Conservation (phyloP, 352 stramenopile genomes). For the Thraustochytrium sp. region DNA sequence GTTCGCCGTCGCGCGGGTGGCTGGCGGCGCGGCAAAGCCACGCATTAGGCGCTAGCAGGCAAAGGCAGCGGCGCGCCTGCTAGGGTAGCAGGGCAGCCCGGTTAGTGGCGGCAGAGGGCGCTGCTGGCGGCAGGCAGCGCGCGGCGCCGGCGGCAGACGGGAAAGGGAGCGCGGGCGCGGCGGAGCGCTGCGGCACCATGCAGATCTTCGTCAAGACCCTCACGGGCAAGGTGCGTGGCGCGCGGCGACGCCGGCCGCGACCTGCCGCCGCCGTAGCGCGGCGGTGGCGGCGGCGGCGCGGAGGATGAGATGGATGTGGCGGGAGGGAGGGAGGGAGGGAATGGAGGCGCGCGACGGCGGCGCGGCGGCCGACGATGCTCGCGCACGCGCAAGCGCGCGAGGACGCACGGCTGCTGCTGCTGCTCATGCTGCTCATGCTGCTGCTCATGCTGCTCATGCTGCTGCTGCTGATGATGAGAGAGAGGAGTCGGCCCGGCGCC, state of each 20-base stretch:
- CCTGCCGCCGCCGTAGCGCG: too few species aligned
- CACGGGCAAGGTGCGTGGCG: slow-evolving; percentile 33
- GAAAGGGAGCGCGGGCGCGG: not conserved
- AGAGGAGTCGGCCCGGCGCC: not conserved
- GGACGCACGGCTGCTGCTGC: too few species aligned
- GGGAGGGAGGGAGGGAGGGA: not conserved
- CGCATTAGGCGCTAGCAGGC: not conserved
- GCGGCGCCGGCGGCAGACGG: not conserved
- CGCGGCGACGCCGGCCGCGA: too few species aligned
- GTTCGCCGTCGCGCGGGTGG: not conserved
- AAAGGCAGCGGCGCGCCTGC: not conserved
- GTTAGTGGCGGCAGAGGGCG: not conserved
- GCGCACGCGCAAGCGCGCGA: too few species aligned
- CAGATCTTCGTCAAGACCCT: slow-evolving; percentile 44
- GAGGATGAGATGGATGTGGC: not conserved
- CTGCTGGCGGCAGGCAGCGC: not conserved
- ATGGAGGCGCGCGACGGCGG: too few species aligned
- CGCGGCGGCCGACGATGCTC: too few species aligned
- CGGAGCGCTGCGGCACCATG: not conserved
- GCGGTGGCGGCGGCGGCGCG: too few species aligned
- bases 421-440: too few species aligned
- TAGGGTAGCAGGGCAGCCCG: not conserved
- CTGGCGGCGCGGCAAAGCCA: not conserved
- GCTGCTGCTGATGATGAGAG: too few species aligned
- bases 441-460: too few species aligned